Percentiles rank a stretch among this genome's conserved stretches.
Evolutionary conservation across 2,329 filamentous ascomycete genomes (phyloP).

Genomic region (Fusarium nelsonii): DNA sequence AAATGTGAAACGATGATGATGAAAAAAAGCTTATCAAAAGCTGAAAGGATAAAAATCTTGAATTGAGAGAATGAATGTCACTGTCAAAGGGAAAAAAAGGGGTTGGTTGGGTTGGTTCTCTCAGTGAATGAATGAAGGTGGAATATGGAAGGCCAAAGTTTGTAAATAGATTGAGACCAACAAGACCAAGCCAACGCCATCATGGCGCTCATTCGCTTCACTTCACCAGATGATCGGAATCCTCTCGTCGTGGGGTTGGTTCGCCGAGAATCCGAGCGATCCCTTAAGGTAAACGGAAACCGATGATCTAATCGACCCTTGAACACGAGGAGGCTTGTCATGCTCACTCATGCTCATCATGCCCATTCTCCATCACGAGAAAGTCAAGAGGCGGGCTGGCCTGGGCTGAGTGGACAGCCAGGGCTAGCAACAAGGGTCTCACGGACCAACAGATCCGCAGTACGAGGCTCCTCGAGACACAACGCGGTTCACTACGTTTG

Average conservation of each 20-base stretch:
- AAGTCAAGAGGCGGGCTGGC: conserved; percentile 28
- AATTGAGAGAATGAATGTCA: conserved; percentile 25
- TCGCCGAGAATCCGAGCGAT: conserved; percentile 41
- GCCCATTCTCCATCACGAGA: conserved; percentile 31
- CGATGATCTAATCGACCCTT: conserved; percentile 34
- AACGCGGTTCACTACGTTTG: conserved; percentile 35
- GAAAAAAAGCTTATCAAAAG: conserved; percentile 9
- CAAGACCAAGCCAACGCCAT: conserved; percentile 20
- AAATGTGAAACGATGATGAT: not conserved
- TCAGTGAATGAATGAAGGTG: conserved; percentile 30
- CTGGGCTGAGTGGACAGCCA: conserved; percentile 39
- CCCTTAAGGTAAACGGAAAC: conserved; percentile 7
- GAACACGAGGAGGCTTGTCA: conserved; percentile 21
- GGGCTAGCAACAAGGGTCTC: conserved; percentile 23
- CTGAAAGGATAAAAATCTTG: conserved; percentile 1
- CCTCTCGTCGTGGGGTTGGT: conserved; percentile 27
- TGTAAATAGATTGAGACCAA: conserved; percentile 21
- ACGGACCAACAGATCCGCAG: conserved; percentile 40
- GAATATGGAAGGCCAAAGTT: conserved; percentile 29
- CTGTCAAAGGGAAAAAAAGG: conserved; percentile 29
- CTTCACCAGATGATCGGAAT: conserved; percentile 38
- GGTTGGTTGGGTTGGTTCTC: conserved; percentile 24
- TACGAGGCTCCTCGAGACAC: conserved; percentile 28
- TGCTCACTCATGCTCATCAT: conserved; percentile 18
- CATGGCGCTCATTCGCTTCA: conserved; percentile 35